phyloP scores from a whole-genome alignment of 306 rosid species.

The Alnus glutinosa region DNA sequence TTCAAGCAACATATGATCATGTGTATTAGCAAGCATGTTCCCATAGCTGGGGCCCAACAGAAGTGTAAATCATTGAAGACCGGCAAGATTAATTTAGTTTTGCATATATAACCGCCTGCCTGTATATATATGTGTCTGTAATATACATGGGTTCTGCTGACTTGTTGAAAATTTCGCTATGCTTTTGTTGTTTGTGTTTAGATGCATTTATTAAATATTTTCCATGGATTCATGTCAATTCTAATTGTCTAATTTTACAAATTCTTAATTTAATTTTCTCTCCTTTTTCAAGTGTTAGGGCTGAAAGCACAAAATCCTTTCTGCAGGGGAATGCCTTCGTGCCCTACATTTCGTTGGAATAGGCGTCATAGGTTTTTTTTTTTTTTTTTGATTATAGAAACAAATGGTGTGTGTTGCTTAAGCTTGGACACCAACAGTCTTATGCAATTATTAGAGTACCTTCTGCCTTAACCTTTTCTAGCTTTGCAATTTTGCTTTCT shows the following conservation, averaged over 20 bases:
- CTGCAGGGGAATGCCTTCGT: not conserved
- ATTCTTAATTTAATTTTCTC: not conserved
- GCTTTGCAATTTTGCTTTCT: not conserved
- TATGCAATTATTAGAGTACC: not conserved
- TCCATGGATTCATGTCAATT: not conserved
- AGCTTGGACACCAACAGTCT: not conserved
- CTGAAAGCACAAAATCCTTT: constrained; percentile 15
- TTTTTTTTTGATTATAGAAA: constrained; percentile 10
- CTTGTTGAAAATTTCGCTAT: not conserved
- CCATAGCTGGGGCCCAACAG: not conserved
- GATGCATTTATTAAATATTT: no score
- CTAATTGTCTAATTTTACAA: not conserved
- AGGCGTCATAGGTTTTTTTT: constrained; percentile 3
- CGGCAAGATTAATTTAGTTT: not conserved
- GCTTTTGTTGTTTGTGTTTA: not conserved
- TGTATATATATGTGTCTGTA: not conserved
- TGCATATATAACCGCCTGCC: not conserved
- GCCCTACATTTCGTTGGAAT: constrained; percentile 17
- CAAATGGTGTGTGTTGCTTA: not conserved
- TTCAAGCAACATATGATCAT: not conserved
- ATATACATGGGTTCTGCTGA: not conserved
- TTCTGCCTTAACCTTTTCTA: not conserved
- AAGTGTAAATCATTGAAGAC: not conserved
- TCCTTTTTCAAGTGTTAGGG: not conserved
- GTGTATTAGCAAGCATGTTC: not conserved